Conservation (phyloP, 768 basidiomycete species). For the Piloderma croceum region DNA sequence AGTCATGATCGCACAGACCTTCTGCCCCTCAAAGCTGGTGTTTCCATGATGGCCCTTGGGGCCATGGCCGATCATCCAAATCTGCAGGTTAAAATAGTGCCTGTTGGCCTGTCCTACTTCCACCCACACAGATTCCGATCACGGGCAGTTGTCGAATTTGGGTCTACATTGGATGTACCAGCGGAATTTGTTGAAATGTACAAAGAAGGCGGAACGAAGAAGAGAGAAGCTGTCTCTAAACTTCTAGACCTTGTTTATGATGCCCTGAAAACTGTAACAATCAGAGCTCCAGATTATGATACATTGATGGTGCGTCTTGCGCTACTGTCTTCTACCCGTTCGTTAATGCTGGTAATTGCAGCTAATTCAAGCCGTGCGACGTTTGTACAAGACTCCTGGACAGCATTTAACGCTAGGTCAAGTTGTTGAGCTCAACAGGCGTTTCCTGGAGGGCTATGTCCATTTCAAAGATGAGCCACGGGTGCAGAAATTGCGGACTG, state of each 20-base stretch:
- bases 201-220: slow-evolving; percentile 79
- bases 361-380: slow-evolving; percentile 93
- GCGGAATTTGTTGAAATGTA: slow-evolving; percentile 83
- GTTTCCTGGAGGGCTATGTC: slow-evolving; percentile 88
- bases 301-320: slow-evolving; percentile 80
- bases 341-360: slow-evolving; percentile 26
- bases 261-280: slow-evolving; percentile 90
- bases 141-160: slow-evolving; percentile 96
- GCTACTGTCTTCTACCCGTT: slow-evolving; percentile 1
- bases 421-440: slow-evolving; percentile 90
- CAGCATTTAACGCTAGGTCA: slow-evolving; percentile 92
- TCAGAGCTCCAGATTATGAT: slow-evolving; percentile 94
- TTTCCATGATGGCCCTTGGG: slow-evolving; percentile 95
- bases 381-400: slow-evolving; percentile 90
- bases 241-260: slow-evolving; percentile 91
- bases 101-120: slow-evolving; percentile 73
- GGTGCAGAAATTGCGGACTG: slow-evolving; percentile 70
- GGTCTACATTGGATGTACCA: slow-evolving; percentile 89
- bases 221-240: slow-evolving; percentile 85
- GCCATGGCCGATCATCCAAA: slow-evolving; percentile 91
- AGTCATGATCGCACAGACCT: slow-evolving; percentile 97
- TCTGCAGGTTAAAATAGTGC: slow-evolving; percentile 86
- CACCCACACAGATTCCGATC: slow-evolving; percentile 87
- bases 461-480: slow-evolving; percentile 91
- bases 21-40: slow-evolving; percentile 94